Evolutionary conservation across 2,329 filamentous ascomycete genomes (phyloP), one percentile per base, ranked within the genome.

Genomic region (Rhynchosporium agropyri): DNA sequence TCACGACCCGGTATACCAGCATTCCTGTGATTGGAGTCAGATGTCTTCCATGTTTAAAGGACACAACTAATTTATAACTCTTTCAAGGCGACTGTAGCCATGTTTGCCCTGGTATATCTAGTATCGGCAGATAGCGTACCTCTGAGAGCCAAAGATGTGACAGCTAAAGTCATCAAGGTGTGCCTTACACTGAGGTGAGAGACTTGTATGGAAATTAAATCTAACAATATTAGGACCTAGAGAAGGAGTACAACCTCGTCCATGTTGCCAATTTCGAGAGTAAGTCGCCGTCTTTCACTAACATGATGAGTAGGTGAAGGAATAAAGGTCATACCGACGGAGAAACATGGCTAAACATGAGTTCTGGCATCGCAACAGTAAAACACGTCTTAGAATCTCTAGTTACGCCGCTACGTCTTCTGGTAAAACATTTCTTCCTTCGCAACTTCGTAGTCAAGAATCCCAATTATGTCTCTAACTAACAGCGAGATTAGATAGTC

Each of bases 251-350:
- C 38, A 60, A 62, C 15, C 53, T 65, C 12, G 60, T 64, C 5
- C 63, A 67, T 48, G 55, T 64, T n/a, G 66, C 64, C 28, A 65
- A 68, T 36, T 64, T 62, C 50, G 54, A 62, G 20, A 62, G 62
- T 66, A 40, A 60, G 58, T 51, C 28, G 6, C 26, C n/a, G 3
- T 28, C 10, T 46, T n/a, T n/a, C 9, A 26, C 15, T 20, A 8
- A 20, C n/a, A 4, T n/a, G n/a, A 20, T 8, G n/a, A 10, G 8
- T 2, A 20, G 8, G 20, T 46, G 4, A 46, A 20, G 9, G 33
- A 36, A 10, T 10, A 36, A 10, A 10, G 9, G 33, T 10, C 33
- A 36, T 1, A 36, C 5, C 33, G 9, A 36, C 1, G 33, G n/a
- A 50, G 46, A 12, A 3, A 54, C 28, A 15, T 15, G 38, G 13